phyloP scores from a whole-genome alignment of 2,329 filamentous ascomycete genomes.

The Phyllosticta capitalensis region DNA sequence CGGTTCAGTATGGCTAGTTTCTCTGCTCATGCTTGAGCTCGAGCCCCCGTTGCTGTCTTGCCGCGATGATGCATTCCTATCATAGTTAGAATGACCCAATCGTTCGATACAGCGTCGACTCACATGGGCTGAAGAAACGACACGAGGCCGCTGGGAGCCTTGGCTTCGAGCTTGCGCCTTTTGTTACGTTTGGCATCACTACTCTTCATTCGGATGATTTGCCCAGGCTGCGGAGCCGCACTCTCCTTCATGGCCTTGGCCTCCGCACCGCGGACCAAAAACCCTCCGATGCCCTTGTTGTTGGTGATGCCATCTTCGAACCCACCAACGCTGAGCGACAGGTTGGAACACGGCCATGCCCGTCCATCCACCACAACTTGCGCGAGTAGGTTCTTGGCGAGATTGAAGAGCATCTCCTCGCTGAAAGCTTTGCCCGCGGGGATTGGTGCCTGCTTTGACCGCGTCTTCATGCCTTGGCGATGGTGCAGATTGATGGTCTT shows the following conservation, averaged over 20 bases:
- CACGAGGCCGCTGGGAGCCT: conserved; percentile 16
- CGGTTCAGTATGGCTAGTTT: neutral
- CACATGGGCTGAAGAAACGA: conserved; percentile 19
- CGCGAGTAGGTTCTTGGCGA: conserved; percentile 65
- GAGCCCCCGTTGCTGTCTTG: conserved; percentile 5
- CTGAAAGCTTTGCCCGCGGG: conserved; percentile 65
- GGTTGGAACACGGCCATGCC: conserved; percentile 85
- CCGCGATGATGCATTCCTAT: neutral
- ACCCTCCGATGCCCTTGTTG: conserved; percentile 78
- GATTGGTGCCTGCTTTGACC: conserved; percentile 68
- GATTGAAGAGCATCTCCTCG: conserved; percentile 60
- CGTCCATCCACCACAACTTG: conserved; percentile 70
- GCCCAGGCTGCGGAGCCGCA: conserved; percentile 15
- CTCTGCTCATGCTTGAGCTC: conserved; percentile 1
- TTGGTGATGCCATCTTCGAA: conserved; percentile 81
- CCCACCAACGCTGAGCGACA: conserved; percentile 80
- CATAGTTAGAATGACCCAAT: neutral
- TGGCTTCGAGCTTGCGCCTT: conserved; percentile 23
- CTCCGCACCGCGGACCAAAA: conserved; percentile 61
- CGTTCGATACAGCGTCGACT: neutral
- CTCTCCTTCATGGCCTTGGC: conserved; percentile 36
- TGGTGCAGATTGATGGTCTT: conserved; percentile 80
- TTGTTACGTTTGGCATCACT: conserved; percentile 16
- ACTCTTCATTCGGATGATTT: neutral
- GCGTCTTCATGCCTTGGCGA: conserved; percentile 61